Evolutionary conservation across 345 rosid genomes (phyloP), one percentile per base, ranked within the genome.

Genomic region (Citrus unshiu): DNA sequence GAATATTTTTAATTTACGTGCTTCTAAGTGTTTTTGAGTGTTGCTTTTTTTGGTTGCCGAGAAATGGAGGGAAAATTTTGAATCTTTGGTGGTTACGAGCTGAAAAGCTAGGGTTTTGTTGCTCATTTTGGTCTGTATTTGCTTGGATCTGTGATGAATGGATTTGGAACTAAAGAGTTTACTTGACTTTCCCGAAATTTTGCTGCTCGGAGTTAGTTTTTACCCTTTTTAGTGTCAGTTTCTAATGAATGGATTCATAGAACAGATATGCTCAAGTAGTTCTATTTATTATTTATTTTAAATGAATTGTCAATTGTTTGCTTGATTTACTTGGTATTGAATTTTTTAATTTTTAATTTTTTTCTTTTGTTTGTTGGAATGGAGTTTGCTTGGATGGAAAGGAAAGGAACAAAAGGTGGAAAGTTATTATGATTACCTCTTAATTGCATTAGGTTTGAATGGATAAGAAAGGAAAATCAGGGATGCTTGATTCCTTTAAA

Each of bases 91-190:
- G 25, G 24, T 39, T 74, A 5, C 5, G 19, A 27, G 29, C 68
- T 74, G 40, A 43, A 74, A 24, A 19, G 9, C 10, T 40, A 19
- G 12, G 59, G 13, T 43, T 43, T 43, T 25, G 10, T 43, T 62
- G 43, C 70, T 30, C 18, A 5, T 62, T 22, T 32, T 21, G 37
- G 71, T 49, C 12, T 22, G 5, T 64, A 13, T 27, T 13, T 51
- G 32, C 34, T 21, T 75, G 70, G 78, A 75, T 75, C 78, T 75
- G 71, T 75, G 63, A 46, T 64, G 7, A 51, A 32, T 64, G 32
- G 32, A 46, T 64, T 30, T 51, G 7, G 30, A 34, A 29, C 12
- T 5, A 8, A 49, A 37, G 49, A 32, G 60, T 65, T 49, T 30
- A 1, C 19, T 46, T 29, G 2, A 14, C 9, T 51, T 16, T 62